A percentile compares a stretch with the other conserved stretches of the same genome.
Conservation (phyloP, 129 eudicot genomes). For the Ambrosia artemisiifolia region DNA sequence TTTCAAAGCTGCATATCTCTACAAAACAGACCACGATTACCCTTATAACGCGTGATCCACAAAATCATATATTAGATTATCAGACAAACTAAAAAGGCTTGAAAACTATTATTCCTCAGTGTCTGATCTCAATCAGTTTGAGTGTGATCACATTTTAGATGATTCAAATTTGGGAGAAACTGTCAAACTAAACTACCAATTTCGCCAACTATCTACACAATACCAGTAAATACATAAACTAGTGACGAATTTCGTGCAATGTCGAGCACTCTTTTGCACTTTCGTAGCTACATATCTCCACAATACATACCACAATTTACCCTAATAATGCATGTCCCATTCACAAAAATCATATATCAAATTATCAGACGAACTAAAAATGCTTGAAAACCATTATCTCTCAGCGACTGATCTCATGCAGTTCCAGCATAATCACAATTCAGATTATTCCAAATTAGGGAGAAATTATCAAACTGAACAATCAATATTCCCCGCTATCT, state of each 20-base stretch:
- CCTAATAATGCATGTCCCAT: slow-evolving; percentile 1
- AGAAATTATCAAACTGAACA: background rate
- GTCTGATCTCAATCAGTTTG: too few relatives aligned
- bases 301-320: background rate
- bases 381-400: background rate
- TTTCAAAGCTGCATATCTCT: slow-evolving; percentile 83
- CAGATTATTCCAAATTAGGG: background rate
- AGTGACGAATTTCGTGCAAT: background rate
- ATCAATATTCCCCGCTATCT: background rate
- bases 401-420: background rate
- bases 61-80: background rate
- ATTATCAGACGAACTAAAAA: background rate
- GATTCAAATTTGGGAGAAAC: too few relatives aligned
- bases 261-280: too few relatives aligned
- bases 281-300: background rate
- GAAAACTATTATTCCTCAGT: too few relatives aligned
- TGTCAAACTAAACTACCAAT: background rate
- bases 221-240: background rate
- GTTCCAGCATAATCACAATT: background rate
- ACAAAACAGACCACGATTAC: slow-evolving; percentile 7
- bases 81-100: background rate
- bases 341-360: background rate
- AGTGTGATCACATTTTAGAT: too few relatives aligned
- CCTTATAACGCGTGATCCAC: slow-evolving; percentile 4
- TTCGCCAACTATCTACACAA: background rate